These are phyloP conservation scores for Plasmodium malariae DNA, from an alignment of 169 alveolate genomes.

Conservation along the genomic window DNA sequence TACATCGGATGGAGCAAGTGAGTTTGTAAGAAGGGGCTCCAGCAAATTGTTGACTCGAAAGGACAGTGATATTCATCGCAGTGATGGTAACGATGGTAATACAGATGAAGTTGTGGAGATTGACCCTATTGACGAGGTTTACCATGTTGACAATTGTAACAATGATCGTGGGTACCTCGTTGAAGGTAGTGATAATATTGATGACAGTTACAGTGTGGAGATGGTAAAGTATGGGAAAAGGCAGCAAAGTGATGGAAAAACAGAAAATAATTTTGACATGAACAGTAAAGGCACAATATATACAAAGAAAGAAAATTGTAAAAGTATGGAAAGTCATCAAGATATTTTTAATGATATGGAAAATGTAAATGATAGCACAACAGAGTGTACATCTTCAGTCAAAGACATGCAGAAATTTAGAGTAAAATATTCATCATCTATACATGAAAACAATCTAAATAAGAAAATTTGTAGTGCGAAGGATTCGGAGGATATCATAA, in stretches of 20 bases:
- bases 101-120: too few relatives aligned
- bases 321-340: conserved; percentile 4
- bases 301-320: conserved; percentile 17
- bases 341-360: conserved; percentile 45
- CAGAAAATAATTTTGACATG: neutral
- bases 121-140: too few relatives aligned
- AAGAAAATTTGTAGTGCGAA: conserved; percentile 1
- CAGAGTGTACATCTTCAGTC: conserved; percentile 39
- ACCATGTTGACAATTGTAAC: too few relatives aligned
- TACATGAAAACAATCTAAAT: neutral
- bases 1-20: neutral
- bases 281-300: neutral
- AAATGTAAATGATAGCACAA: conserved; percentile 49
- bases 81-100: too few relatives aligned
- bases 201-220: too few relatives aligned
- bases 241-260: neutral
- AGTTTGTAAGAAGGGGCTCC: neutral
- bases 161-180: too few relatives aligned
- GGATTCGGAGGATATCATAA: neutral
- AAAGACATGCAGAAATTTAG: conserved; percentile 10
- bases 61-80: too few relatives aligned
- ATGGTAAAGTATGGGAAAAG: neutral
- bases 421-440: neutral
- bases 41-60: neutral
- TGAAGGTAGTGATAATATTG: too few relatives aligned